phyloP scores from a whole-genome alignment of 176 grass and related monocot genomes.

The Eragrostis nindensis region DNA sequence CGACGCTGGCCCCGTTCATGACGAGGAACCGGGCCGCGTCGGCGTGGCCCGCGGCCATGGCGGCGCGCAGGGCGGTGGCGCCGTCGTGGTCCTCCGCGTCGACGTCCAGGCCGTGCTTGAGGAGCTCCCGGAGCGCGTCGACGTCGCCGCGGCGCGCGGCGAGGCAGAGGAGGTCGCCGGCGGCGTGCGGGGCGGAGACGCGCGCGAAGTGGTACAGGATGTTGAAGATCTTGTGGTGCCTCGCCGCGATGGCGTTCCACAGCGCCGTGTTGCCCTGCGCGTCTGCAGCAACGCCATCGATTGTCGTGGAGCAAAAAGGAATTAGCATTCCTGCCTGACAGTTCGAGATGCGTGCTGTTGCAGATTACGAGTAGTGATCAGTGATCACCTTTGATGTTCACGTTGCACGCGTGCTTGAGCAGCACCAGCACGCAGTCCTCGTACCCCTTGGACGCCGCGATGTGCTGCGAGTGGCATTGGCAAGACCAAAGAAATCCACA shows the following conservation, averaged over 20 bases:
- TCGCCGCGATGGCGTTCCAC: constrained; percentile 68
- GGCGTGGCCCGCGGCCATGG: constrained; percentile 55
- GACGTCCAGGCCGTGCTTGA: constrained; percentile 70
- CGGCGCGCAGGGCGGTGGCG: constrained; percentile 61
- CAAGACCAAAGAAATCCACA: neutral
- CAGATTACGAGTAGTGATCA: neutral
- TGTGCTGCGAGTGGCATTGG: constrained; percentile 54
- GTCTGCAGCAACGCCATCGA: constrained; percentile 27
- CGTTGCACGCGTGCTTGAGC: constrained; percentile 79
- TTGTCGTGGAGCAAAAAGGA: no score
- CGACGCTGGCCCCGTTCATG: constrained; percentile 68
- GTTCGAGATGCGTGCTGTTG: neutral
- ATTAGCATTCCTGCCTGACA: constrained; percentile 3
- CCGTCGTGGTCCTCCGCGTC: constrained; percentile 73
- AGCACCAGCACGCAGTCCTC: constrained; percentile 82
- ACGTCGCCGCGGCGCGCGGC: constrained; percentile 67
- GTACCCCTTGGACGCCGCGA: constrained; percentile 86
- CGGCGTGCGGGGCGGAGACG: constrained; percentile 52
- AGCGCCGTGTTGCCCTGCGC: constrained; percentile 67
- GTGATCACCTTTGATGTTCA: constrained; percentile 62
- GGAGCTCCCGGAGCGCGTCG: constrained; percentile 67
- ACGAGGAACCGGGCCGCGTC: constrained; percentile 64
- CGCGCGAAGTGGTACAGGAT: constrained; percentile 69
- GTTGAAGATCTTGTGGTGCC: constrained; percentile 89
- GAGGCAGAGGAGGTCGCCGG: constrained; percentile 70